Evolutionary conservation across 495 filamentous ascomycete species (phyloP).

Genomic region (Sporormia fimetaria): DNA sequence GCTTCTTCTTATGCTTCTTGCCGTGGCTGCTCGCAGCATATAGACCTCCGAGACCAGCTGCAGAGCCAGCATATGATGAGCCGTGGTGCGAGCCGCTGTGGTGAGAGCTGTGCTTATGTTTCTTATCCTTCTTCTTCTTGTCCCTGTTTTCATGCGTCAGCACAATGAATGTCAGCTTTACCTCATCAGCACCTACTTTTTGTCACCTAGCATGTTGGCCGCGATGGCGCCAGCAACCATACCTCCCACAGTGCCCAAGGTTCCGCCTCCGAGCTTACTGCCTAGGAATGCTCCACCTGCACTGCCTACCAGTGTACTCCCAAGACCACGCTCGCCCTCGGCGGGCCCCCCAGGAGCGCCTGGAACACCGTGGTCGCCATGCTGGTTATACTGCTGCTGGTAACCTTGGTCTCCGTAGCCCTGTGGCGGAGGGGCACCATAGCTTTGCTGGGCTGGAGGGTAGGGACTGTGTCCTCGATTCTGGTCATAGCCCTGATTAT

Average conservation of each 20-base stretch:
- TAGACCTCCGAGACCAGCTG: conserved; percentile 21
- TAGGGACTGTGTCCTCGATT: conserved; percentile 23
- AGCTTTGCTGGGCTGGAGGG: conserved; percentile 24
- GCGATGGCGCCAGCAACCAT: conserved; percentile 45
- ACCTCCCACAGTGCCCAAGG: conserved; percentile 41
- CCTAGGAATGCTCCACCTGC: conserved; percentile 43
- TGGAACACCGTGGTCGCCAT: conserved; percentile 12
- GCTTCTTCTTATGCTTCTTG: conserved; percentile 23
- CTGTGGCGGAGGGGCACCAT: conserved; percentile 20
- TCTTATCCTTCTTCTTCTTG: conserved; percentile 28
- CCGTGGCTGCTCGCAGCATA: conserved; percentile 21
- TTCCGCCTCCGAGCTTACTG: conserved; percentile 38
- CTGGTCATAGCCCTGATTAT: conserved; percentile 19
- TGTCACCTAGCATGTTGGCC: conserved; percentile 39
- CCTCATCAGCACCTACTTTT: conserved; percentile 26
- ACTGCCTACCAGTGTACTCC: conserved; percentile 44
- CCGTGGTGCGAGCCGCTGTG: conserved; percentile 16
- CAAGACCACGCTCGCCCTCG: conserved; percentile 43
- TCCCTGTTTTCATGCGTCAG: neutral
- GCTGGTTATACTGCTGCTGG: conserved; percentile 17
- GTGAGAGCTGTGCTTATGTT: conserved; percentile 20
- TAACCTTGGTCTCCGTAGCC: conserved; percentile 19
- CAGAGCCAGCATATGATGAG: conserved; percentile 12
- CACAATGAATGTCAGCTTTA: neutral
- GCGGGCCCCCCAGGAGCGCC: conserved; percentile 26